Conservation (phyloP, 1,284 basidiomycete genomes). For the Cryptococcus sp. region DNA sequence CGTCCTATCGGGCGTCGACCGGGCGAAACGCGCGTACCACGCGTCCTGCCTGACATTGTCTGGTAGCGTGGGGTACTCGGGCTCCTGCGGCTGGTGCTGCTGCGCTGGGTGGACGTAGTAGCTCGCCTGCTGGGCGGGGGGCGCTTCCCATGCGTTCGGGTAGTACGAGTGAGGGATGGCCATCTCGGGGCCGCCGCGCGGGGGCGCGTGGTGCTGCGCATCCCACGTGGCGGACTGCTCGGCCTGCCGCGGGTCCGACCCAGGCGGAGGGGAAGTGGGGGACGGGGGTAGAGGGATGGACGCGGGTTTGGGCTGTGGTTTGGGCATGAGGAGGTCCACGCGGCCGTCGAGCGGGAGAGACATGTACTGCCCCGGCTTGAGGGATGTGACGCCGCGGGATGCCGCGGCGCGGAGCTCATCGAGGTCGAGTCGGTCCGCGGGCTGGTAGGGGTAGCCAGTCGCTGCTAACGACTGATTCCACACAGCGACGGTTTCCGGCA, state of each 20-base stretch:
- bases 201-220: slow-evolving; percentile 51
- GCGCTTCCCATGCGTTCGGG: slow-evolving; percentile 55
- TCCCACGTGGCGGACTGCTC: slow-evolving; percentile 51
- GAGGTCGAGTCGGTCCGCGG: slow-evolving; percentile 55
- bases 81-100: slow-evolving; percentile 24
- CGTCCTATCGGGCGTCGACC: slow-evolving; percentile 60
- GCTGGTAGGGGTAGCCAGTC: slow-evolving; percentile 40
- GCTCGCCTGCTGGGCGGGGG: slow-evolving; percentile 41
- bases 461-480: slow-evolving; percentile 59
- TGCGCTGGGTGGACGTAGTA: slow-evolving; percentile 23
- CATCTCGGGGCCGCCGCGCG: slow-evolving; percentile 51
- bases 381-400: slow-evolving; percentile 56
- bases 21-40: slow-evolving; percentile 52
- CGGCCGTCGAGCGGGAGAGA: slow-evolving; percentile 80
- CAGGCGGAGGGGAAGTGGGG: slow-evolving; percentile 25
- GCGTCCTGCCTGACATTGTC: slow-evolving; percentile 44
- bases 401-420: slow-evolving; percentile 67
- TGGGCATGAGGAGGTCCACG: slow-evolving; percentile 67
- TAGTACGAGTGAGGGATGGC: slow-evolving; percentile 49
- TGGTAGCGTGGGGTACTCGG: slow-evolving; percentile 40
- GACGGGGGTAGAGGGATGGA: slow-evolving; percentile 21
- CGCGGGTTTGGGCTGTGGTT: slow-evolving; percentile 20
- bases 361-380: slow-evolving; percentile 66
- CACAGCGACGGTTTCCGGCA: slow-evolving; percentile 65
- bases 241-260: slow-evolving; percentile 26